These are phyloP conservation scores for Aschersonia sp. DNA, from an alignment of 2,329 filamentous ascomycete genomes.

Conservation along the genomic window DNA sequence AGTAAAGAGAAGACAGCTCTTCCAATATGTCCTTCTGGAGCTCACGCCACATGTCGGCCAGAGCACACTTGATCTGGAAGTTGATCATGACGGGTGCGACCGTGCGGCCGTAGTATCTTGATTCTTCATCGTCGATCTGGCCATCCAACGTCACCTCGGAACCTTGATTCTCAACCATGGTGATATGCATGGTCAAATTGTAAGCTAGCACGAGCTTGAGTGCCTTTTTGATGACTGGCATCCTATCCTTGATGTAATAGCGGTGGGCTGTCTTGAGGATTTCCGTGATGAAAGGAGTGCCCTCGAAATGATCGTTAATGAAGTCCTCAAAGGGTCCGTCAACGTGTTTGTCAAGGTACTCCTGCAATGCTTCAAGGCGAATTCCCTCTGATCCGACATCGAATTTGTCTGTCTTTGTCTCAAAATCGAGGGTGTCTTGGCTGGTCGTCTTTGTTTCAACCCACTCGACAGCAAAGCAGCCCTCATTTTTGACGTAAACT, in stretches of 20 bases:
- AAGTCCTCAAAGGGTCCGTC: conserved; percentile 86
- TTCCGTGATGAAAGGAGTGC: conserved; percentile 86
- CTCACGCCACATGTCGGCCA: conserved; percentile 97
- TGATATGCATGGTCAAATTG: conserved; percentile 88
- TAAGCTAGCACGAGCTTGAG: conserved; percentile 91
- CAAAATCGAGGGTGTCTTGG: conserved; percentile 65
- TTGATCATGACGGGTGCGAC: conserved; percentile 98
- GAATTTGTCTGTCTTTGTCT: conserved; percentile 74
- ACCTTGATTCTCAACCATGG: conserved; percentile 80
- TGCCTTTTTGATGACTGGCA: conserved; percentile 84
- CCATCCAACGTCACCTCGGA: conserved; percentile 66
- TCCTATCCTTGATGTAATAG: conserved; percentile 78
- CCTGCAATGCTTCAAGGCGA: conserved; percentile 63
- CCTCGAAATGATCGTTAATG: conserved; percentile 91
- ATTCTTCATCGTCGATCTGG: conserved; percentile 72
- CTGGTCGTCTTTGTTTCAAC: conserved; percentile 59
- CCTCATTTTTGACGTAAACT: conserved; percentile 81
- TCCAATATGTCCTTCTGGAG: conserved; percentile 91
- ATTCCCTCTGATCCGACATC: conserved; percentile 84
- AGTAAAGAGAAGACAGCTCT: conserved; percentile 84
- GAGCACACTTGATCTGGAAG: conserved; percentile 95
- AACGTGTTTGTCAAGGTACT: conserved; percentile 92
- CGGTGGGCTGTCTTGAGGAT: conserved; percentile 93
- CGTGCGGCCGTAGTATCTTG: conserved; percentile 79
- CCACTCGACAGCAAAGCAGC: conserved; percentile 90